Base-by-base conservation (phyloP, 169 alveolate genomes). In the Plasmodium chabaudi region DNA sequence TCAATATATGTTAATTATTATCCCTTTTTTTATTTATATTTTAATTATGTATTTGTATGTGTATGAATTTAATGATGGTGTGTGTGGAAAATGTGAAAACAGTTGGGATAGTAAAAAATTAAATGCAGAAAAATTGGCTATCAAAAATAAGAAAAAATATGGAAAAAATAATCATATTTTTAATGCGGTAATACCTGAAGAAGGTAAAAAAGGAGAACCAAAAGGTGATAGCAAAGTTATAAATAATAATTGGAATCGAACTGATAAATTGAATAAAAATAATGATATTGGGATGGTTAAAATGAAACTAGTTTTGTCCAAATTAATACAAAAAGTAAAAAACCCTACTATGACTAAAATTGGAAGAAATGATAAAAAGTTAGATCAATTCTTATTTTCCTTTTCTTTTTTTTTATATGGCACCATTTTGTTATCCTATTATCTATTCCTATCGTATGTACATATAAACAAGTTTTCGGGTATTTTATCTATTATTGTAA, bases 41-140 rank as follows among this genome's bases (percentile, higher is more conserved):
- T 51, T 79, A 55, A 67, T 79, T 49, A 79, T 69, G 27, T 68
- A 65, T 67, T 65, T 79, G 42, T 79, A 61, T 69, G 64, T 79
- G n/a, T 79, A 65, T 55, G 72, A 64, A 46, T 63, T 15, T 10
- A 17, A 64, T 4, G 60, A 57, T 34, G 4, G 42, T 34, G 42
- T 34, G 7, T 1, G 42, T 1, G 7, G 7, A 34, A 34, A 34
- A 34, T 34, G 0, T 34, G 42, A 34, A 34, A 34, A 34, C 42
- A 34, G 42, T 3, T 34, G 7, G 1, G 7, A 34, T 34, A 1
- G 42, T 34, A 7, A 34, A 34, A 34, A 34, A 3, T 34, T 34
- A 34, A 3, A 34, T 34, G 4, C 42, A 34, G 42, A 34, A 34
- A 34, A 34, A 34, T 3, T 34, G 42, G 7, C 6, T 34, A 5